phyloP scores from a whole-genome alignment of 1,284 basidiomycete genomes.

The Crepidotus sp. region DNA sequence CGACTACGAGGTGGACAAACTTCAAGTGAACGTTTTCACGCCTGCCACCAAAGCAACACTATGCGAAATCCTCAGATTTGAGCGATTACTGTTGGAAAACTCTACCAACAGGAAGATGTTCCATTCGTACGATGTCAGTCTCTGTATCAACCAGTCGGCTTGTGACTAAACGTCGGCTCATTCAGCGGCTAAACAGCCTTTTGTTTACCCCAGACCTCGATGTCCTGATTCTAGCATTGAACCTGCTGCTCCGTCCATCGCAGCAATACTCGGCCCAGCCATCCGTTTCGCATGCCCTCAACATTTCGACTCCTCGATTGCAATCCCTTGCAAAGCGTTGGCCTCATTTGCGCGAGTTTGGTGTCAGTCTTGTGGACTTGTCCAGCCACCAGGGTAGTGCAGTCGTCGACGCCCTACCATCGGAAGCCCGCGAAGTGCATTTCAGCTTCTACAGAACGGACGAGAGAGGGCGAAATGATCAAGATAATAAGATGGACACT shows the following conservation, averaged over 20 bases:
- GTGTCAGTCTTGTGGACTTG: conserved; percentile 62
- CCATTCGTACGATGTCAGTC: conserved; percentile 89
- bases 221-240: conserved; percentile 76
- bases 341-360: conserved; percentile 67
- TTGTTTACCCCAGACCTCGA: conserved; percentile 87
- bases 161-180: conserved; percentile 18
- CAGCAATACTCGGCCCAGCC: conserved; percentile 90
- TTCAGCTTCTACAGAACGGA: conserved; percentile 69
- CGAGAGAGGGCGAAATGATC: conserved; percentile 26
- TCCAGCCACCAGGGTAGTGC: conserved; percentile 43
- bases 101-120: conserved; percentile 98
- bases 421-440: conserved; percentile 64
- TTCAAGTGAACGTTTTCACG: conserved; percentile 78
- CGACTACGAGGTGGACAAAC: conserved; percentile 76
- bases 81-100: conserved; percentile 89
- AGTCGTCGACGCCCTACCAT: conserved; percentile 51
- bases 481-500: conserved; percentile 36
- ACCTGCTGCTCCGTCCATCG: conserved; percentile 83
- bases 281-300: conserved; percentile 66
- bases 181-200: conserved; percentile 81
- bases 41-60: conserved; percentile 70
- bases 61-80: conserved; percentile 80
- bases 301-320: conserved; percentile 66
- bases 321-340: conserved; percentile 66
- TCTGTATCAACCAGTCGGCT: conserved; percentile 15